Percentiles rank a stretch among this genome's conserved stretches.
phyloP scores from a whole-genome alignment of 2,329 filamentous ascomycete species.

The Penicillium nordicum region DNA sequence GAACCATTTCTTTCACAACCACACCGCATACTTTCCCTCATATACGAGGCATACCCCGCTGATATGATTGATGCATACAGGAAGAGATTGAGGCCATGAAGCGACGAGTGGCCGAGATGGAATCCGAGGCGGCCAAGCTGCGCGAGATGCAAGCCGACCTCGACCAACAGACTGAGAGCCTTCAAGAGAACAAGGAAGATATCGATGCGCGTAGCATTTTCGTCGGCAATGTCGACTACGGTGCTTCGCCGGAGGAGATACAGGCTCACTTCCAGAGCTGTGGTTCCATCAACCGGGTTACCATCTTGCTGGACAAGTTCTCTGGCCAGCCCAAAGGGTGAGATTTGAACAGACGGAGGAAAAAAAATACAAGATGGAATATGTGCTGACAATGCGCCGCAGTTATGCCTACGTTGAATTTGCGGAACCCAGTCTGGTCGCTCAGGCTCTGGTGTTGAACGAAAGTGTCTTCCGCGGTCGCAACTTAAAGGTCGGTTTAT shows the following conservation, averaged over 20 bases:
- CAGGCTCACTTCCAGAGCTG: conserved; percentile 98
- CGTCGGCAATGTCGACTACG: conserved; percentile 98
- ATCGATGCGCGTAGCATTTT: conserved; percentile 95
- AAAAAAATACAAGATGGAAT: not conserved
- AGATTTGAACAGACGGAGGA: not conserved
- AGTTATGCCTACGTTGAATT: conserved; percentile 99
- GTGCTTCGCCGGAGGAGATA: conserved; percentile 93
- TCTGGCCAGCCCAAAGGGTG: conserved; percentile 99
- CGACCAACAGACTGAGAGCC: conserved; percentile 77
- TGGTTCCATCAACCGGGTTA: conserved; percentile 95
- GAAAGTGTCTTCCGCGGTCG: conserved; percentile 93
- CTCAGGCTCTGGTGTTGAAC: conserved; percentile 89
- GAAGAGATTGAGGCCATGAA: conserved; percentile 88
- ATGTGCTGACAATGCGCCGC: conserved; percentile 24
- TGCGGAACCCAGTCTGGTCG: conserved; percentile 86
- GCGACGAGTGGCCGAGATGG: conserved; percentile 81
- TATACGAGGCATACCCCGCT: not conserved
- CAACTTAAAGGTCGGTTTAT: conserved; percentile 76
- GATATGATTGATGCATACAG: conserved; percentile 32
- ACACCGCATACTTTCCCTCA: not conserved
- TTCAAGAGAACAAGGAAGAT: conserved; percentile 91
- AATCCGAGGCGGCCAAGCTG: conserved; percentile 80
- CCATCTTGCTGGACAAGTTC: conserved; percentile 96
- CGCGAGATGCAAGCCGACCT: conserved; percentile 83
- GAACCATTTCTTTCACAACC: not conserved